These are phyloP conservation scores for Themeda triandra DNA, from an alignment of 176 grass and related monocot genomes.

Conservation along the genomic window DNA sequence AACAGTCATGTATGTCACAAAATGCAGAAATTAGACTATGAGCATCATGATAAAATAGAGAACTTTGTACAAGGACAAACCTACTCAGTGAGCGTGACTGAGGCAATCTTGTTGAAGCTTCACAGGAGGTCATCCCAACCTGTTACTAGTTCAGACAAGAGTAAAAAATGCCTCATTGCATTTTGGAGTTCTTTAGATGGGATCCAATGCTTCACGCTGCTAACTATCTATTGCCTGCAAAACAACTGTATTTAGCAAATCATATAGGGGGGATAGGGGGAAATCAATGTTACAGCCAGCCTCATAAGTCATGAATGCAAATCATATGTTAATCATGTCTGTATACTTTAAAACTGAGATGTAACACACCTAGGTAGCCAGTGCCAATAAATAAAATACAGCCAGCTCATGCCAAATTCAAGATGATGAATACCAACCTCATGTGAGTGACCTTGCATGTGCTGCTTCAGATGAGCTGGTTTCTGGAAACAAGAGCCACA, in stretches of 20 bases:
- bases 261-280: not conserved
- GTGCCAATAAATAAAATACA: not conserved
- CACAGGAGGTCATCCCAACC: constrained; percentile 80
- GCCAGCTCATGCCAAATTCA: not conserved
- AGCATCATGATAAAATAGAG: not conserved
- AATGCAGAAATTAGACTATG: not conserved
- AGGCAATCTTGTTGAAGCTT: constrained; percentile 84
- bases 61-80: constrained; percentile 36
- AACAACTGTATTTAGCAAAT: constrained; percentile 36
- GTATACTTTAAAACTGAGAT: not conserved
- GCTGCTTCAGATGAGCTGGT: constrained; percentile 75
- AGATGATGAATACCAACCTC: constrained; percentile 39
- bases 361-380: no score
- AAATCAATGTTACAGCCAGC: not conserved
- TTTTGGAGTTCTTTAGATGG: constrained; percentile 83
- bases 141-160: constrained; percentile 83
- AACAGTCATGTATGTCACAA: not conserved
- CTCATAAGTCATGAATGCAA: not conserved
- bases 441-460: constrained; percentile 61
- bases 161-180: constrained; percentile 47
- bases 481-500: constrained; percentile 60
- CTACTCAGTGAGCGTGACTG: constrained; percentile 53
- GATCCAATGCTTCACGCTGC: constrained; percentile 88
- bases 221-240: constrained; percentile 59
- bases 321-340: not conserved